A percentile compares a stretch with the other conserved stretches of the same genome.
These are phyloP conservation scores for Saccharomycopsis fibuligera DNA, from an alignment of 805 yeast species.

Conservation along the genomic window DNA sequence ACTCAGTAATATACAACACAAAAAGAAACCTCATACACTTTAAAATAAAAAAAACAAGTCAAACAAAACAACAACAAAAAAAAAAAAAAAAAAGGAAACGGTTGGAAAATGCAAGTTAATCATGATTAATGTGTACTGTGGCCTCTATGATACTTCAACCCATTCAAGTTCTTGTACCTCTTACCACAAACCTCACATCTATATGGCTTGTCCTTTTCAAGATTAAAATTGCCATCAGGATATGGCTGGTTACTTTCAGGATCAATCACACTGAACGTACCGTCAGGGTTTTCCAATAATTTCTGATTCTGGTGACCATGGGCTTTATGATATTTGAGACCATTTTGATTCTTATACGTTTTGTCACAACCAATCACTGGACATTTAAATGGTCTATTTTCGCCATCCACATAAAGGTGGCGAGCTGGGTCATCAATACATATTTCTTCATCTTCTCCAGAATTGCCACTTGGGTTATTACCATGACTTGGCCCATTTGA, in stretches of 20 bases:
- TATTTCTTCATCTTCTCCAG: slow-evolving; percentile 42
- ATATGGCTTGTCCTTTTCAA: slow-evolving; percentile 97
- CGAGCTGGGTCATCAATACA: slow-evolving; percentile 97
- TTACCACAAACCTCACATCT: slow-evolving; percentile 98
- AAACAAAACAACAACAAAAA: background rate
- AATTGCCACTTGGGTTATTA: slow-evolving; percentile 1
- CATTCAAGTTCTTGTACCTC: slow-evolving; percentile 91
- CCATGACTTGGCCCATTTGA: background rate
- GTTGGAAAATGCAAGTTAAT: background rate
- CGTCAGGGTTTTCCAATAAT: slow-evolving; percentile 84
- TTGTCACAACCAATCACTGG: slow-evolving; percentile 98
- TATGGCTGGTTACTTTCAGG: slow-evolving; percentile 86
- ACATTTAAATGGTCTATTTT: slow-evolving; percentile 91
- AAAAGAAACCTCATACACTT: background rate
- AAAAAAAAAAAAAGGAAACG: background rate
- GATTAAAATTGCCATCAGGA: slow-evolving; percentile 78
- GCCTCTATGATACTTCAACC: slow-evolving; percentile 94
- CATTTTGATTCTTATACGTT: slow-evolving; percentile 95
- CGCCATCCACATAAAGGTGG: slow-evolving; percentile 88
- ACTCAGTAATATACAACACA: no score
- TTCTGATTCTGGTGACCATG: slow-evolving; percentile 98
- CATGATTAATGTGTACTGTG: slow-evolving; percentile 80
- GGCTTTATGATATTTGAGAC: slow-evolving; percentile 87
- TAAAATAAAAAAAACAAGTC: background rate
- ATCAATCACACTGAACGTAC: slow-evolving; percentile 85